Conservation (phyloP, 2,329 filamentous ascomycete genomes). For the Fusarium cyanostomum region DNA sequence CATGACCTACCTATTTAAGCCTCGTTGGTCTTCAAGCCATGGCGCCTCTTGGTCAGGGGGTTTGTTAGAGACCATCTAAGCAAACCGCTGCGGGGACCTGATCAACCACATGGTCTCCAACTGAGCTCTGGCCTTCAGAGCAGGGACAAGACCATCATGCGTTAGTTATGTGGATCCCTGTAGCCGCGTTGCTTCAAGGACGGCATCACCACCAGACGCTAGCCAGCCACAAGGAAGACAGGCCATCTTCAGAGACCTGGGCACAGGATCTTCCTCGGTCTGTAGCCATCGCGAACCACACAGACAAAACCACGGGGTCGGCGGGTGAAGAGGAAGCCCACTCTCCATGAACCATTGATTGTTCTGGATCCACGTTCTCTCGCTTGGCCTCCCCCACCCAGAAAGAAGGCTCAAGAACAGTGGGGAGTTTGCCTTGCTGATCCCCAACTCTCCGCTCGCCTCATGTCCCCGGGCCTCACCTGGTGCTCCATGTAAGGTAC, state of each 20-base stretch:
- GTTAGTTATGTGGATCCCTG: constrained; percentile 1
- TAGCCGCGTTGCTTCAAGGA: background rate
- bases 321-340: background rate
- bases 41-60: too few relatives aligned
- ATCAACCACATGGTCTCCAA: background rate
- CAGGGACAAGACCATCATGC: background rate
- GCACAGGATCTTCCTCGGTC: background rate
- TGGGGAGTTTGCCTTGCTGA: constrained; percentile 3
- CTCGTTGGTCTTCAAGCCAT: background rate
- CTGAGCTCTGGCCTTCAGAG: too few relatives aligned
- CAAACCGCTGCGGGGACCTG: background rate
- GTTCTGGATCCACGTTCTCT: constrained; percentile 1
- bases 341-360: background rate
- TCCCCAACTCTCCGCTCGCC: background rate
- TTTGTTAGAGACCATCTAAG: too few relatives aligned
- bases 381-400: background rate
- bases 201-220: background rate
- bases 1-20: constrained; percentile 4
- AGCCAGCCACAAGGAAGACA: too few relatives aligned
- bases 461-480: background rate
- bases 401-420: too few relatives aligned
- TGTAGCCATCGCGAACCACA: background rate
- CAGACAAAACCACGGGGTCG: background rate
- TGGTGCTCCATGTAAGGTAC: background rate
- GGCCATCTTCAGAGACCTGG: too few relatives aligned